Evolutionary conservation across 2,329 filamentous ascomycete species (phyloP), one percentile per base, ranked within the genome.

Genomic region (Alternaria sp.): DNA sequence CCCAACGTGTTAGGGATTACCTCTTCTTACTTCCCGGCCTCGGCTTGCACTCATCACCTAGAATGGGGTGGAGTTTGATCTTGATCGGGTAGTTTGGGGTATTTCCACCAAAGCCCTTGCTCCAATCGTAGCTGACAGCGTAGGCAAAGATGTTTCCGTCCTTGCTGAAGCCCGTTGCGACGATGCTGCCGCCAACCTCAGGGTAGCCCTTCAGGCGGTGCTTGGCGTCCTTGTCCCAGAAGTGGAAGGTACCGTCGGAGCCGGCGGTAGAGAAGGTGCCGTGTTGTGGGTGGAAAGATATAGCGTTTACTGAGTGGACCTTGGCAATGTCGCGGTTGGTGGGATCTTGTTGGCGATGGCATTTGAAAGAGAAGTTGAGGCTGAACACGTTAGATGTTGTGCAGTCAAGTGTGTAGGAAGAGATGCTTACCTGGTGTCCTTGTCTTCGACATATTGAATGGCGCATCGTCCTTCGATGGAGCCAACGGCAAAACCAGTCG

Each of bases 361-460:
- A 99, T 80, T 98, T 98, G 88, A 99, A 99, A 40, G 92, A 97
- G 83, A 99, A 99, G 82, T 99, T 98, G 73, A 89, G 90, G 64
- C 77, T 79, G 46, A 21, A n/a, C 24, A 21, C 5, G 59, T 72
- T 67, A 70, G 60, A 45, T 34, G 29, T 9, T 28, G 23, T n/a
- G 7, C 24, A 13, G 21, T 21, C 46, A 9, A 2, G n/a, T 10
- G n/a, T 21, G 28, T 13, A 31, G 29, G 37, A 34, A 10, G 26
- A 9, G 21, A 45, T 34, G 55, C 67, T 57, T 74, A 79, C 89
- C 80, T 86, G 3, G 90, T 82, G 76, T 99, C 93, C 79, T 97
- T 97, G 41, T 99, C 95, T 72, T 99, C 94, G 34, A 97, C 92
- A 72, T 99, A 98, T 77, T 99, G 95, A 64, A 99, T 99, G 2